Percentiles rank a stretch among this genome's conserved stretches.
These are phyloP conservation scores for Rubia tinctorum DNA, from an alignment of 305 asterid genomes.

Conservation along the genomic window DNA sequence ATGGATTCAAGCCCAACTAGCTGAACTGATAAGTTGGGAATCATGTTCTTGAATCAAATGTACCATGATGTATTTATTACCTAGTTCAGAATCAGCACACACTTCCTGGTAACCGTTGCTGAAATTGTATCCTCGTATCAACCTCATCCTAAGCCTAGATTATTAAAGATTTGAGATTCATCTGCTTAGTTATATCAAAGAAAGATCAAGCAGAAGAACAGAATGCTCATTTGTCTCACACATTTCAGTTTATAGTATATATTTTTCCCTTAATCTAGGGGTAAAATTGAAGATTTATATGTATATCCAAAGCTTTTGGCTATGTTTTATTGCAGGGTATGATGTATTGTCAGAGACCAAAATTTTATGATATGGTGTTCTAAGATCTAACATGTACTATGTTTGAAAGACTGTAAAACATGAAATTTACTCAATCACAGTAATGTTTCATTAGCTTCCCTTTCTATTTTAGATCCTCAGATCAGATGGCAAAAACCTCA, in stretches of 20 bases:
- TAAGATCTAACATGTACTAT: background rate
- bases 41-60: background rate
- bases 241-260: background rate
- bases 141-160: background rate
- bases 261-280: background rate
- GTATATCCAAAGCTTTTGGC: background rate
- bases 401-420: no score
- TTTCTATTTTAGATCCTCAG: background rate
- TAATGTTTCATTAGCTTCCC: background rate
- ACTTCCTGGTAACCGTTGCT: background rate
- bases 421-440: background rate
- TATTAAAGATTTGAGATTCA: background rate
- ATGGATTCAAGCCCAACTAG: constrained; percentile 63
- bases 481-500: background rate
- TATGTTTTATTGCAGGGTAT: background rate
- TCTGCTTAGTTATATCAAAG: no score
- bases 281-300: no score
- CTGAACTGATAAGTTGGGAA: background rate
- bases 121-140: constrained; percentile 3
- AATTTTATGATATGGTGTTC: background rate
- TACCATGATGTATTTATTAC: background rate
- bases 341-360: background rate
- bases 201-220: background rate
- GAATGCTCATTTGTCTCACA: background rate
- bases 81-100: background rate